Evolutionary conservation across 192 early-diverging fungal species (phyloP), one percentile per base, ranked within the genome.

Genomic region (Dispira simplex): DNA sequence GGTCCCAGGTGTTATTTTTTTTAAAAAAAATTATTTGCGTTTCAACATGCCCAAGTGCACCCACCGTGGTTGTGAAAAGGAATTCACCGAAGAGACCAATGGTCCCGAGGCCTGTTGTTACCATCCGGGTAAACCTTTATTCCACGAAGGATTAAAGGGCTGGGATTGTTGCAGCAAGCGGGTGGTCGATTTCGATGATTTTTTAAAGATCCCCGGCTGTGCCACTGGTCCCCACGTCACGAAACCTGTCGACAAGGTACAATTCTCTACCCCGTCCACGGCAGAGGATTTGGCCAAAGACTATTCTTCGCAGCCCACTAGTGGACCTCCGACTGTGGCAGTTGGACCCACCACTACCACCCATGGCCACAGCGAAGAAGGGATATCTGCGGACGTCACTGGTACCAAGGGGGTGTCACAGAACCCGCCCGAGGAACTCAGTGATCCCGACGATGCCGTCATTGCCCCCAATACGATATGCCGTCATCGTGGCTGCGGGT

Each of bases 81-180:
- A 79, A 26, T 99, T 82, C 70, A 77, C 84, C 32, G 88, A 87
- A 63, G 74, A 77, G 2, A 73, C 79, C 21, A 95, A 95, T 68
- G 71, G 76, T 46, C 78, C 87, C 62, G 83, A 81, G 49, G 81
- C 90, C 8, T 95, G 94, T 79, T 84, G 85, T 65, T 90, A 83
- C 76, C 96, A 99, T 67, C 77, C 91, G 1, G 87, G 86, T 25
- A 83, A 77, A 21, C 96, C 96, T 18, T 83, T 92, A 53, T 99
- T 99, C 75, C 96, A 97, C 74, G 96, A 99, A 70, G 96, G 92
- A 66, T 77, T 86, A 48, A 89, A 92, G 76, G 90, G 92, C 48
- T 98, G 93, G 92, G 84, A 84, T 49, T 98, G 96, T 76, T 98
- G 96, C 76, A 73, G 79, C 26, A 91, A 93, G 62, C 82, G 90